Evolutionary conservation across 2,329 filamentous ascomycete species (phyloP).

Genomic region (Trichoderma sp.): DNA sequence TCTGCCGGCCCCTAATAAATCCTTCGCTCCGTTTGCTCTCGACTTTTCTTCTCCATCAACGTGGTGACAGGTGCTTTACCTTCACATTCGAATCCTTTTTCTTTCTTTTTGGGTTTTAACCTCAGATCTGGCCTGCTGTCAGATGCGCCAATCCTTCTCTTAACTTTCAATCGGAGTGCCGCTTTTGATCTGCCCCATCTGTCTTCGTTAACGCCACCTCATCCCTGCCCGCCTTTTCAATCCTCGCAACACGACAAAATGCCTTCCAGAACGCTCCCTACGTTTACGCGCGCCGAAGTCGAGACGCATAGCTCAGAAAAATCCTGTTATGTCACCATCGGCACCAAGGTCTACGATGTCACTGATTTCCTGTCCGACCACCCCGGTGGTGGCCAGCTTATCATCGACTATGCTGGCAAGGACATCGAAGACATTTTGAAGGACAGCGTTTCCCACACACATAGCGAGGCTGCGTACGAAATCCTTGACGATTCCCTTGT

Average conservation of each 20-base stretch:
- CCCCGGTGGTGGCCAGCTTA: slow-evolving; percentile 83
- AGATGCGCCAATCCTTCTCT: slow-evolving; percentile 1
- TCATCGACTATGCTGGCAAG: slow-evolving; percentile 86
- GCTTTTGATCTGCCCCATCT: slow-evolving; percentile 2
- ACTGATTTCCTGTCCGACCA: slow-evolving; percentile 89
- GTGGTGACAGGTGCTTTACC: background rate
- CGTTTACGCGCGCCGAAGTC: slow-evolving; percentile 77
- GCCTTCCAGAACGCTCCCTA: slow-evolving; percentile 79
- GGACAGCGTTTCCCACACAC: slow-evolving; percentile 77
- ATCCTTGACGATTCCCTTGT: slow-evolving; percentile 84
- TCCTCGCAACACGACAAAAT: slow-evolving; percentile 46
- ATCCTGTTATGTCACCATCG: slow-evolving; percentile 91
- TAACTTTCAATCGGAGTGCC: background rate
- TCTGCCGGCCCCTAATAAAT: slow-evolving; percentile 13
- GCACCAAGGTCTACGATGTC: slow-evolving; percentile 89
- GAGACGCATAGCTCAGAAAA: slow-evolving; percentile 73
- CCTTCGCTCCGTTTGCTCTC: background rate
- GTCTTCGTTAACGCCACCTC: slow-evolving; percentile 20
- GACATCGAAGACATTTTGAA: slow-evolving; percentile 81
- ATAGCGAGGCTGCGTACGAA: slow-evolving; percentile 93
- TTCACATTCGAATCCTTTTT: background rate
- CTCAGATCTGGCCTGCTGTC: background rate
- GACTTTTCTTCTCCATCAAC: background rate
- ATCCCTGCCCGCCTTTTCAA: slow-evolving; percentile 11
- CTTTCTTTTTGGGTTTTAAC: background rate